Conservation (phyloP, 371 early-diverging fungal species). For the Apophysomyces variabilis region DNA sequence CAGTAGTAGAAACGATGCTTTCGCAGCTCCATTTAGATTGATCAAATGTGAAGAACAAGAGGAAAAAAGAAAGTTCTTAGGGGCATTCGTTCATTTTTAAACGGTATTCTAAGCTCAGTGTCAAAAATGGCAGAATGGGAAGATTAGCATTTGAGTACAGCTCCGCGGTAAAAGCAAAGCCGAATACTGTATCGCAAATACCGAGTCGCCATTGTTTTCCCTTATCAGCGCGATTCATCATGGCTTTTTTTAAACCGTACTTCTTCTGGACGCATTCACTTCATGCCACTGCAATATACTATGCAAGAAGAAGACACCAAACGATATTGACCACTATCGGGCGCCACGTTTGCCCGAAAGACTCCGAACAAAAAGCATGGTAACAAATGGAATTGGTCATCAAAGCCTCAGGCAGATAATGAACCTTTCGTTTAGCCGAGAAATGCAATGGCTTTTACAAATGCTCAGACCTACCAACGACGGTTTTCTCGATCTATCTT, state of each 20-base stretch:
- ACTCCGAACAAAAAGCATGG: background rate
- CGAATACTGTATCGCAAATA: background rate
- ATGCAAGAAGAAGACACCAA: background rate
- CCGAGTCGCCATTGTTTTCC: background rate
- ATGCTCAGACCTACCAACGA: background rate
- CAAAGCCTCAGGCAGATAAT: background rate
- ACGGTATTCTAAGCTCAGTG: background rate
- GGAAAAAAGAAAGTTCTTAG: background rate
- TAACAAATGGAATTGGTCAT: background rate
- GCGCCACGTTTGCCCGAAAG: background rate
- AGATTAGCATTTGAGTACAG: background rate
- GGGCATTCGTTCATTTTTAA: background rate
- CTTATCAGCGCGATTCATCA: too few species aligned
- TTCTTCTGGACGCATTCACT: background rate
- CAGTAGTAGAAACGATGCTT: background rate
- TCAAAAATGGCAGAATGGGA: background rate
- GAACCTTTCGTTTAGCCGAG: background rate
- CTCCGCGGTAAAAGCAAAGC: conserved; percentile 4
- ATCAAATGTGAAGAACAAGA: background rate
- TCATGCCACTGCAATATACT: background rate
- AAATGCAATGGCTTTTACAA: background rate
- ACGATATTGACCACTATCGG: background rate
- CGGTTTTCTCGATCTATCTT: background rate
- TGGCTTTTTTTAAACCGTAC: too few species aligned
- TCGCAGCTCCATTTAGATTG: background rate